Evolutionary conservation across 306 rosid genomes (phyloP).

Genomic region (Sicyos edulis): DNA sequence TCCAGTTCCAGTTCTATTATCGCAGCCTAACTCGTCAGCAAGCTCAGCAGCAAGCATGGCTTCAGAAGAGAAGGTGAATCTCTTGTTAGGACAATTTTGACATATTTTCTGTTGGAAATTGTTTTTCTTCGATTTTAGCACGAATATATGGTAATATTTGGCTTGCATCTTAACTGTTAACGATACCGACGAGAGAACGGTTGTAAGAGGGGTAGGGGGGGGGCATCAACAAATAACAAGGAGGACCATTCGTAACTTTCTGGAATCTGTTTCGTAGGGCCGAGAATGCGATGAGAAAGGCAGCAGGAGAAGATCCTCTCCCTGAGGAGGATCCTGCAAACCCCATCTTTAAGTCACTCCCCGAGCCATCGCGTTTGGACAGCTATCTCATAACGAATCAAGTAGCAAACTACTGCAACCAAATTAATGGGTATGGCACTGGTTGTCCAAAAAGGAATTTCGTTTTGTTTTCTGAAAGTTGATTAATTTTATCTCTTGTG

Average conservation of each 20-base stretch:
- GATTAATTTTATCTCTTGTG: neutral
- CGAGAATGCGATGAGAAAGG: slow-evolving; percentile 67
- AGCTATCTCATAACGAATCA: slow-evolving; percentile 94
- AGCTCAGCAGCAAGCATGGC: slow-evolving; percentile 98
- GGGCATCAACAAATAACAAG: neutral
- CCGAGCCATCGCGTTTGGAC: slow-evolving; percentile 92
- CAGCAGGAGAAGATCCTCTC: slow-evolving; percentile 83
- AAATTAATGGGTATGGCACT: slow-evolving; percentile 75
- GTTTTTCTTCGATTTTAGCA: neutral
- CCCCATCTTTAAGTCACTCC: slow-evolving; percentile 71
- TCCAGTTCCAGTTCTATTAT: slow-evolving; percentile 76
- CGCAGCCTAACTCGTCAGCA: slow-evolving; percentile 85
- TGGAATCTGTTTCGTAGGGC: slow-evolving; percentile 38
- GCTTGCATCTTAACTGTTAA: too few species aligned
- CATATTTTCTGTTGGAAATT: neutral
- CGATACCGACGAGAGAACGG: neutral
- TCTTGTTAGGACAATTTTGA: neutral
- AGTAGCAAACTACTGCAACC: slow-evolving; percentile 90
- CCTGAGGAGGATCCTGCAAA: slow-evolving; percentile 96
- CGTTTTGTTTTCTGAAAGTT: neutral
- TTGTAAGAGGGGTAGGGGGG: neutral
- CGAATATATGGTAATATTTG: neutral
- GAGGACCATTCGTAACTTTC: neutral
- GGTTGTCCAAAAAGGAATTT: neutral
- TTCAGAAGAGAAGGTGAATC: slow-evolving; percentile 90